phyloP scores from a whole-genome alignment of 2,329 filamentous ascomycete species.

The Lachnellula suecica region DNA sequence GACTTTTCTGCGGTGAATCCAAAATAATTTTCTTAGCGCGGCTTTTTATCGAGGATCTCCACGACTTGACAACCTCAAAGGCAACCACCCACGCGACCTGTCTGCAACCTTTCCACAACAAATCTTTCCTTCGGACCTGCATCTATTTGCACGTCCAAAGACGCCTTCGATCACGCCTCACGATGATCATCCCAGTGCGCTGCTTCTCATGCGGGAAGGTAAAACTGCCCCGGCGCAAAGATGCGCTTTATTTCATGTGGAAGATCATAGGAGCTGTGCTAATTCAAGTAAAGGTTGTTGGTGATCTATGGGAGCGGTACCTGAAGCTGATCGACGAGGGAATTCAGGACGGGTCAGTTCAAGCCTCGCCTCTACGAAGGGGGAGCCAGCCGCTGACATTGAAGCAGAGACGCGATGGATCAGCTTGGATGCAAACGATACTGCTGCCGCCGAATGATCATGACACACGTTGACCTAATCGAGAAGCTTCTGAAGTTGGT shows the following conservation, averaged over 20 bases:
- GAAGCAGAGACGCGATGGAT: slow-evolving; percentile 86
- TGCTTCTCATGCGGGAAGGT: slow-evolving; percentile 99
- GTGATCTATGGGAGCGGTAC: slow-evolving; percentile 96
- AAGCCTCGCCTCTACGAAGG: slow-evolving; percentile 1
- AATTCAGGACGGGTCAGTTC: slow-evolving; percentile 69
- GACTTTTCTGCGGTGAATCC: slow-evolving; percentile 8
- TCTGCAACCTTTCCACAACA: not conserved
- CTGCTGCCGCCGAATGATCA: slow-evolving; percentile 98
- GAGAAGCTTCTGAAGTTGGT: slow-evolving; percentile 92
- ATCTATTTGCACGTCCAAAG: not conserved
- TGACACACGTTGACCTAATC: slow-evolving; percentile 98
- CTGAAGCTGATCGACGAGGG: slow-evolving; percentile 81
- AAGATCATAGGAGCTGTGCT: slow-evolving; percentile 15
- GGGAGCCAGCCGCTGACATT: slow-evolving; percentile 7
- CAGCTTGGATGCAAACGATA: slow-evolving; percentile 90
- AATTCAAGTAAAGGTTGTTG: slow-evolving; percentile 69
- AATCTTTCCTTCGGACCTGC: not conserved
- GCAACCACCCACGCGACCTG: slow-evolving; percentile 8
- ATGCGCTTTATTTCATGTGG: too few species aligned
- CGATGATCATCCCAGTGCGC: slow-evolving; percentile 97
- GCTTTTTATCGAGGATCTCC: not conserved
- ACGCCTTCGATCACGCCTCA: slow-evolving; percentile 34
- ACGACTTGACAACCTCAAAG: slow-evolving; percentile 8
- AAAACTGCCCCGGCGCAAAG: slow-evolving; percentile 27
- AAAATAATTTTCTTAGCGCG: slow-evolving; percentile 4